Percentiles rank a stretch among this genome's conserved stretches.
Evolutionary conservation across 257 asterid species (phyloP).

Genomic region (Nicotiana tomentosiformis): DNA sequence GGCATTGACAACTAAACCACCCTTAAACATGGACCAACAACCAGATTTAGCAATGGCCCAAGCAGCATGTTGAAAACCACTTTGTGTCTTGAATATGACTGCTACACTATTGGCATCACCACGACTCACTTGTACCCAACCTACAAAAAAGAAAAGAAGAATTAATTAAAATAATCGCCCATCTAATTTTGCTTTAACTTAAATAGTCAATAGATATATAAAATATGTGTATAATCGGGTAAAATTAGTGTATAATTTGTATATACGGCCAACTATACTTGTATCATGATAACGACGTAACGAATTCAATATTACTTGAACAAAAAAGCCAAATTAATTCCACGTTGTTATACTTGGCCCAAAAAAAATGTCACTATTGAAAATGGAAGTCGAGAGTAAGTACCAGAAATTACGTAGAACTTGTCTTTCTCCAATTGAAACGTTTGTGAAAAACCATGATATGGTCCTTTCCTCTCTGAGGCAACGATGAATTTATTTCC

Average conservation of each 20-base stretch:
- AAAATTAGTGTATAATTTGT: not conserved
- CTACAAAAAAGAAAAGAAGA: slow-evolving; percentile 12
- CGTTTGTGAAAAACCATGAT: slow-evolving; percentile 8
- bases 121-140: slow-evolving; percentile 33
- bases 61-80: slow-evolving; percentile 13
- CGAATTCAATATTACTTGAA: too few relatives aligned
- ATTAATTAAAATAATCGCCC: not conserved
- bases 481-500: slow-evolving; percentile 24
- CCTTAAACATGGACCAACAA: slow-evolving; percentile 54
- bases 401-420: slow-evolving; percentile 22
- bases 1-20: slow-evolving; percentile 24
- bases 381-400: not conserved
- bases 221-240: not conserved
- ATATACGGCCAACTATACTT: not conserved
- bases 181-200: too few relatives aligned
- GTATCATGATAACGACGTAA: too few relatives aligned
- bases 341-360: too few relatives aligned
- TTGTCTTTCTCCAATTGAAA: slow-evolving; percentile 13
- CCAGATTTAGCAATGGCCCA: slow-evolving; percentile 29
- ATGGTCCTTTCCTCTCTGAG: slow-evolving; percentile 1
- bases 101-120: slow-evolving; percentile 24
- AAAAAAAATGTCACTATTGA: too few relatives aligned
- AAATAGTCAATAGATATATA: not conserved
- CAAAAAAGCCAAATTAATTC: too few relatives aligned
- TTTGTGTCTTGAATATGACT: slow-evolving; percentile 20